phyloP scores from a whole-genome alignment of 2,329 filamentous ascomycete genomes.

The Colletotrichum paranaense region DNA sequence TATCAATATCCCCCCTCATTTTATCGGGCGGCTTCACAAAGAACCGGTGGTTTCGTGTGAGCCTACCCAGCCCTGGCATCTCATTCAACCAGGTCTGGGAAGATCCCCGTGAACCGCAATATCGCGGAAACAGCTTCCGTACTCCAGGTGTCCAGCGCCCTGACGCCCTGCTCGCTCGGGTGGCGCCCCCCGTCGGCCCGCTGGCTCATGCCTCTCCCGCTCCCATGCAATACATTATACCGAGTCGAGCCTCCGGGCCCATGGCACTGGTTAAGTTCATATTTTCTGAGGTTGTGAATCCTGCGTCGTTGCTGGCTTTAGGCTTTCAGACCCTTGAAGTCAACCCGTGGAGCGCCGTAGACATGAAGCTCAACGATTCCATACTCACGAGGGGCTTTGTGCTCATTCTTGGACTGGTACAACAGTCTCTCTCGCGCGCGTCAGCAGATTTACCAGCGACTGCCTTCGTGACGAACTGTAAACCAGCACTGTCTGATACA shows the following conservation, averaged over 20 bases:
- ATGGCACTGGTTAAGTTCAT: neutral
- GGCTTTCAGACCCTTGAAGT: neutral
- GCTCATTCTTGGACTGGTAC: neutral
- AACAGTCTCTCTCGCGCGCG: neutral
- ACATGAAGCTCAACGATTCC: neutral
- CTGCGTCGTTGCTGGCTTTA: neutral
- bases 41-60: neutral
- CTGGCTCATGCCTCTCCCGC: slow-evolving; percentile 22
- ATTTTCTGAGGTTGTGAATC: neutral
- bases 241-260: neutral
- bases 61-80: neutral
- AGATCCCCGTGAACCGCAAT: slow-evolving; percentile 26
- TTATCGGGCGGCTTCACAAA: neutral
- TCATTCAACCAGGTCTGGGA: neutral
- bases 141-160: slow-evolving; percentile 36
- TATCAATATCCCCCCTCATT: neutral
- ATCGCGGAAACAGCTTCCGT: slow-evolving; percentile 20
- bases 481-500: neutral
- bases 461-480: neutral
- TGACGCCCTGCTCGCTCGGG: slow-evolving; percentile 47
- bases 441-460: neutral
- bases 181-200: slow-evolving; percentile 22
- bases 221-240: neutral
- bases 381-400: neutral
- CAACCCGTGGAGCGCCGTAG: neutral